Evolutionary conservation across 805 yeast species (phyloP), one percentile per base, ranked within the genome.

Genomic region (Metschnikowia colocasiae): DNA sequence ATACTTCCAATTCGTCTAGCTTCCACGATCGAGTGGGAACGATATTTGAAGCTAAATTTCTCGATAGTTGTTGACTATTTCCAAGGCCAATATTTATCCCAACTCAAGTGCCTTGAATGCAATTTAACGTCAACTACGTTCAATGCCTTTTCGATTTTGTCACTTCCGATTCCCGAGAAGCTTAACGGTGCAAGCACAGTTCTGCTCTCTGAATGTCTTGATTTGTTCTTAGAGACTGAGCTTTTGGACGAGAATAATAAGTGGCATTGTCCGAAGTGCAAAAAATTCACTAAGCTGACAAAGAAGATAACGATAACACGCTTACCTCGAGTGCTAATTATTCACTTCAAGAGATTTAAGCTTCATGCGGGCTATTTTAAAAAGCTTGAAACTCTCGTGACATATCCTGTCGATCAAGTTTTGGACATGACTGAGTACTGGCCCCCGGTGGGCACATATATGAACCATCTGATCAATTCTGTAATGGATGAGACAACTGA

Each of bases 51-150:
- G 48, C 77, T 87, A 18, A 89, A 91, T 60, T 82, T 84, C 53
- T 88, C 96, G 33, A 75, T 83, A 1, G 76, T 91, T 20, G 94
- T 87, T 2, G 91, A 87, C 55, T 76, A 81, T 43, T 88, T 88
- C 62, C 95, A 88, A 61, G 98, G 97, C 1, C 97, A 91, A 64
- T 86, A 84, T 58, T 75, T 85, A 41, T 86, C 95, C n/a, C 83
- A 80, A 45, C 70, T 91, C 57, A 78, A 74, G 56, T 91, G 98
- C 64, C 64, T 82, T 40, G 77, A 74, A 27, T 91, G 98, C 65
- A 74, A 75, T 1, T 73, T 72, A 26, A 87, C 95, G 0, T 88
- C 96, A 0, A 88, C 96, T 0, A 87, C 96, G 0, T 91, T 82
- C 61, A 89, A 85, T 57, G 80, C 96, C 1, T 91, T 87, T 62